These are phyloP conservation scores for Ganoderma leucocontextum DNA, from an alignment of 1,284 basidiomycete genomes.

Conservation along the genomic window DNA sequence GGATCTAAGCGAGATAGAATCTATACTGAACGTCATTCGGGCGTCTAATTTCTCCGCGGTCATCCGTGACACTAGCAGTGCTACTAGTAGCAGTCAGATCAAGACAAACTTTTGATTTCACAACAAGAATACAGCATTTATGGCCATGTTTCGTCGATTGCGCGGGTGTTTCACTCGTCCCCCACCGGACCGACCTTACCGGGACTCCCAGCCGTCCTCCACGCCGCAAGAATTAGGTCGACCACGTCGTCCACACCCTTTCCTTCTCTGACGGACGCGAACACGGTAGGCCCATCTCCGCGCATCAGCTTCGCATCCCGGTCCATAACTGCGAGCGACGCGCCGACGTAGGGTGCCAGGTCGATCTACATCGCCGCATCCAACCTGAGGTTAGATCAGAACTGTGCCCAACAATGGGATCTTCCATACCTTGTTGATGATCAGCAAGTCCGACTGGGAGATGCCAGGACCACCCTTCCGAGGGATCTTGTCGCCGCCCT, in stretches of 20 bases:
- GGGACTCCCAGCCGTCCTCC: conserved; percentile 81
- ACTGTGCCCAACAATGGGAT: not conserved
- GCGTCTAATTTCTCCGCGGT: too few species aligned
- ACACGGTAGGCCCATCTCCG: conserved; percentile 93
- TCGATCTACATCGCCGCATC: conserved; percentile 70
- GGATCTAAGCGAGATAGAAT: too few species aligned
- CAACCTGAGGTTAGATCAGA: too few species aligned
- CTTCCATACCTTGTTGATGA: conserved; percentile 88
- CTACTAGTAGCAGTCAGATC: too few species aligned
- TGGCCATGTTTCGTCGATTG: not conserved
- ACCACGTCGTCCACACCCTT: conserved; percentile 87
- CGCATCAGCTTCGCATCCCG: conserved; percentile 94
- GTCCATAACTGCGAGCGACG: conserved; percentile 95
- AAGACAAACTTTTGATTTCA: too few species aligned
- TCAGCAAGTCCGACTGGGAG: conserved; percentile 92
- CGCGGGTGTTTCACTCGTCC: conserved; percentile 32
- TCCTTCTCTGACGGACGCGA: conserved; percentile 85
- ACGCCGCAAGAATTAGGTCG: conserved; percentile 86
- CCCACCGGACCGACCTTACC: conserved; percentile 63
- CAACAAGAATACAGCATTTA: not conserved
- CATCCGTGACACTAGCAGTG: too few species aligned
- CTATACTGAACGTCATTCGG: too few species aligned
- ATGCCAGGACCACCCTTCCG: conserved; percentile 98
- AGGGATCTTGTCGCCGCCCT: conserved; percentile 98
- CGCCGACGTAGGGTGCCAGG: conserved; percentile 91